Conservation (phyloP, 345 rosid genomes). For the Carallia pectinifolia region DNA sequence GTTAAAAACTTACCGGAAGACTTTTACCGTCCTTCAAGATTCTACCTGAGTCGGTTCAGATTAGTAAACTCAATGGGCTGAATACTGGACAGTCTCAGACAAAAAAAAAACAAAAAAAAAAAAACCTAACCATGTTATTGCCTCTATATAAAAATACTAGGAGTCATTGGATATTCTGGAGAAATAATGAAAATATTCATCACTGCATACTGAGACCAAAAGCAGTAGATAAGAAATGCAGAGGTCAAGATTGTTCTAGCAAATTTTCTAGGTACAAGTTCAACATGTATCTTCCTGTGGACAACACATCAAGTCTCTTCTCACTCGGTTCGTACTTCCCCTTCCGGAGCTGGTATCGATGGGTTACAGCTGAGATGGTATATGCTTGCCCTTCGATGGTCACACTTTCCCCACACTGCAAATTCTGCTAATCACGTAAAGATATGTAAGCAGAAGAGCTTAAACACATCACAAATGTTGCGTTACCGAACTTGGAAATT, state of each 20-base stretch:
- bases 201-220: too few species aligned
- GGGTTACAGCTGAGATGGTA: constrained; percentile 74
- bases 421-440: constrained; percentile 47
- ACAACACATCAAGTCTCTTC: constrained; percentile 79
- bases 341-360: constrained; percentile 86
- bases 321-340: constrained; percentile 84
- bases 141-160: too few species aligned
- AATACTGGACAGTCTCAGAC: too few species aligned
- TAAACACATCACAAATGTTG: background rate
- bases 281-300: constrained; percentile 70
- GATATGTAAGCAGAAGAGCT: background rate
- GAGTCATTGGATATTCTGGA: too few species aligned
- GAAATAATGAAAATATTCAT: too few species aligned
- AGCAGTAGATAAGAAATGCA: too few species aligned
- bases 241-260: constrained; percentile 55
- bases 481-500: background rate
- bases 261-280: constrained; percentile 70
- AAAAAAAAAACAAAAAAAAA: too few species aligned
- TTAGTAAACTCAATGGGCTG: too few species aligned
- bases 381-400: constrained; percentile 83
- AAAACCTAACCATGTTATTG: too few species aligned
- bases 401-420: constrained; percentile 88
- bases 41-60: too few species aligned
- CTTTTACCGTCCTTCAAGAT: too few species aligned
- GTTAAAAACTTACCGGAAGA: too few species aligned